These are phyloP conservation scores for Starmerella sp. DNA, from an alignment of 805 yeast genomes.

Conservation along the genomic window DNA sequence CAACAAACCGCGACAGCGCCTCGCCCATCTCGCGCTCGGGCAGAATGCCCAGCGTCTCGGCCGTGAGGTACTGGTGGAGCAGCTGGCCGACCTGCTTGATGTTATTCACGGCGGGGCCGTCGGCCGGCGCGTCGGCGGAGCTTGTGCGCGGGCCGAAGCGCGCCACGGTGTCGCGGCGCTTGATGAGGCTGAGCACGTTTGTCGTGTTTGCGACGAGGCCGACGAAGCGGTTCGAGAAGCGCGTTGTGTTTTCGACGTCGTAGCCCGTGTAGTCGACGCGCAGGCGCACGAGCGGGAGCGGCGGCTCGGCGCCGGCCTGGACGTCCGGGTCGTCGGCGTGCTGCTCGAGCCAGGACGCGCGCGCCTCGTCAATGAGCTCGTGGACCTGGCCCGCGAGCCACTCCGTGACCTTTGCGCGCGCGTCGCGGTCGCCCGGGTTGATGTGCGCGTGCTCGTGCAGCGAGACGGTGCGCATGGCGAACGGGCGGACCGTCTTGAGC, in stretches of 20 bases:
- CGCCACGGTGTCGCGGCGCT: conserved; percentile 25
- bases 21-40: conserved; percentile 64
- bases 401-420: conserved; percentile 41
- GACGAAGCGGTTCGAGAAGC: conserved; percentile 82
- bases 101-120: neutral
- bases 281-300: conserved; percentile 70
- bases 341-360: conserved; percentile 36
- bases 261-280: conserved; percentile 81
- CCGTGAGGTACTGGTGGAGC: conserved; percentile 50
- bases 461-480: conserved; percentile 56
- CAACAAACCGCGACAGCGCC: conserved; percentile 62
- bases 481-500: conserved; percentile 69
- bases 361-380: conserved; percentile 49
- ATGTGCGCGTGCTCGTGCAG: conserved; percentile 36
- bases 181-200: conserved; percentile 65
- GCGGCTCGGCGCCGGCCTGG: conserved; percentile 33
- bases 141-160: conserved; percentile 1
- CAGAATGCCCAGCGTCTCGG: conserved; percentile 55
- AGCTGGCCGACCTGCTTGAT: conserved; percentile 30
- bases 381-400: conserved; percentile 58
- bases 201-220: conserved; percentile 86
- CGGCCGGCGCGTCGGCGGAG: conserved; percentile 4
- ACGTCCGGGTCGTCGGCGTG: conserved; percentile 14
- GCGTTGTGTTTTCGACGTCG: conserved; percentile 80
- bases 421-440: conserved; percentile 35